Evolutionary conservation across 2,329 filamentous ascomycete species (phyloP), one percentile per base, ranked within the genome.

Genomic region (Fusarium zealandicum): DNA sequence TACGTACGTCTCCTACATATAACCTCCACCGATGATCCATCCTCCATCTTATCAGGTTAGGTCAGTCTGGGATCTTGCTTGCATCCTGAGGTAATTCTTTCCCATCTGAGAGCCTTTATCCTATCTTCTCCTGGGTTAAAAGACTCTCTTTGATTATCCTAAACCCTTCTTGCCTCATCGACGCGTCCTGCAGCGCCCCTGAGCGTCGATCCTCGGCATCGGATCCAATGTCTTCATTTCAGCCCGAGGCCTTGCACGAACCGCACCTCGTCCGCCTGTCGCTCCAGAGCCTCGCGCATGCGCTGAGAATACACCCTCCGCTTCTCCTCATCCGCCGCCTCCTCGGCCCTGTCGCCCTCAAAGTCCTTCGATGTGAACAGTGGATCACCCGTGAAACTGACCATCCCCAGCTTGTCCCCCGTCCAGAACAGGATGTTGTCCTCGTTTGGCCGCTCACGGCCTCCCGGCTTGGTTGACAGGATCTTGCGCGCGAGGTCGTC

Each of bases 401-500:
- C 72, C 52, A 95, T 78, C 1, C 92, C 93, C 39, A 96, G 76
- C 59, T 87, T 87, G 53, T 96, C 92, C 14, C 92, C 93, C 0
- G 92, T 96, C 92, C 92, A 96, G 39, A 96, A 79, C 4, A 96
- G 72, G 11, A 97, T 73, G 64, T 93, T 88, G 66, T 92, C 86
- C 42, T 83, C 71, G 61, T 83, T 85, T 10, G 70, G 65, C 28
- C 68, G 56, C 30, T 67, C 60, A n/a, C 66, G 57, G 36, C 56
- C 73, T 20, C 53, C 40, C 4, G 78, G 76, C 44, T 75, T 72
- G 3, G 83, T 87, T 3, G 90, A 87, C 2, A 93, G 64, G 36
- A 96, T 84, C 70, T 96, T 96, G 63, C 92, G 84, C 5, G 89
- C 91, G 54, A 95, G 88, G 63, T 95, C 92, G 46, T 85, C 89